Evolutionary conservation across 495 filamentous ascomycete genomes (phyloP).

Genomic region (Podospora didyma): DNA sequence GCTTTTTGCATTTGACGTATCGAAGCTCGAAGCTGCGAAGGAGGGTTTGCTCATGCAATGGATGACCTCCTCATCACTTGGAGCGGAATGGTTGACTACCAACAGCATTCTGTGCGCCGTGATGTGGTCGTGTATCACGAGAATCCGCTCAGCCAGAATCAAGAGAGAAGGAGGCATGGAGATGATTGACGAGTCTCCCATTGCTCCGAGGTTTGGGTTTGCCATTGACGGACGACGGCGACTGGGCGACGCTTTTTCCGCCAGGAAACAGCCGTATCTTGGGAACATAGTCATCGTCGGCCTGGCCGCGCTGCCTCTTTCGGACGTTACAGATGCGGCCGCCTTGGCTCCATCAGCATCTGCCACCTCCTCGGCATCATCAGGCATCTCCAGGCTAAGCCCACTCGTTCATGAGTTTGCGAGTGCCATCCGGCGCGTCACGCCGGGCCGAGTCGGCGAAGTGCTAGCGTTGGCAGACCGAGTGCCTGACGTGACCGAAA

Average conservation of each 20-base stretch:
- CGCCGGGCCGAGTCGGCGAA: background rate
- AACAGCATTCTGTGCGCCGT: conserved; percentile 2
- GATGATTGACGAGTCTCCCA: background rate
- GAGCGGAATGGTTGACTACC: background rate
- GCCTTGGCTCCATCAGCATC: too few relatives aligned
- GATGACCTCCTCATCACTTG: background rate
- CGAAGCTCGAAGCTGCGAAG: too few relatives aligned
- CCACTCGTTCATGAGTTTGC: background rate
- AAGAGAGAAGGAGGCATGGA: background rate
- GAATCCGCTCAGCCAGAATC: background rate
- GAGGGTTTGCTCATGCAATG: too few relatives aligned
- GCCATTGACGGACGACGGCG: conserved; percentile 1
- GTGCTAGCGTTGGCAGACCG: background rate
- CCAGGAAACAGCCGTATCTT: background rate
- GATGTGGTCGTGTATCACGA: conserved; percentile 1
- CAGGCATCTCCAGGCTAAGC: background rate
- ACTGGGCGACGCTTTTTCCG: background rate
- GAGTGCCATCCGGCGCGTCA: conserved; percentile 1
- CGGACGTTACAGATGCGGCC: too few relatives aligned
- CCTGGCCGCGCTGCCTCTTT: too few relatives aligned
- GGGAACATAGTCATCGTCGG: background rate
- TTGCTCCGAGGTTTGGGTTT: conserved; percentile 2
- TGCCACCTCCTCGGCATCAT: too few relatives aligned
- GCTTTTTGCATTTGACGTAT: too few relatives aligned
- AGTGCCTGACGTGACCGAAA: background rate